Evolutionary conservation across 1,284 basidiomycete genomes (phyloP).

Genomic region (Ustilago bromivora): DNA sequence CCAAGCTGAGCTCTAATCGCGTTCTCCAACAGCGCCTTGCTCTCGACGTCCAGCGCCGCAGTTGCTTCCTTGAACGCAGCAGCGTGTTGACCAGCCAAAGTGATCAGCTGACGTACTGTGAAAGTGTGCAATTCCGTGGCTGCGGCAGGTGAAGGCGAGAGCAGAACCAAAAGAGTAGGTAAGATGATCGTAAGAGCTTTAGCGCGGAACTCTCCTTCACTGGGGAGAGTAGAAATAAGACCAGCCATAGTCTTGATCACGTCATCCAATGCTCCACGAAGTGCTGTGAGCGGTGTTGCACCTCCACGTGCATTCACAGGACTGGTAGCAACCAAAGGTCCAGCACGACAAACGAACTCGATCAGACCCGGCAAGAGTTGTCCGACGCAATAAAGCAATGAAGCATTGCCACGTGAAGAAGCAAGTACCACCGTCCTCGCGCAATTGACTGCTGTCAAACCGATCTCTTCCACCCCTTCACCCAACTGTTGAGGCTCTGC

Average conservation of each 20-base stretch:
- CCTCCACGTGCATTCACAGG: not conserved
- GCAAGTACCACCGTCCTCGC: conserved; percentile 77
- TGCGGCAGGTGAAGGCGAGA: conserved; percentile 70
- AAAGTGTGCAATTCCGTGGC: conserved; percentile 74
- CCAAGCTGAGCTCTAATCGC: conserved; percentile 73
- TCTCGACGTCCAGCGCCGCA: conserved; percentile 76
- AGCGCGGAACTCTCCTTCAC: conserved; percentile 67
- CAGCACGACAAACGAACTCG: conserved; percentile 77
- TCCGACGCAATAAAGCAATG: conserved; percentile 80
- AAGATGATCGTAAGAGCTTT: conserved; percentile 81
- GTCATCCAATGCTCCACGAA: conserved; percentile 77
- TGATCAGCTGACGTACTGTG: conserved; percentile 80
- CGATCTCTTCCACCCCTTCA: conserved; percentile 73
- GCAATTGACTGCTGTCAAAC: conserved; percentile 88
- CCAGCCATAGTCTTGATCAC: conserved; percentile 83
- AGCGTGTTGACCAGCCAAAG: conserved; percentile 81
- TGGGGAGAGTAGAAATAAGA: conserved; percentile 69
- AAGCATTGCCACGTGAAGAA: conserved; percentile 73
- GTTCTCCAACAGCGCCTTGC: conserved; percentile 79
- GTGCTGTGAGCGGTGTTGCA: conserved; percentile 69
- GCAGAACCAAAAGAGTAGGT: conserved; percentile 81
- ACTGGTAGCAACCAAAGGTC: conserved; percentile 22
- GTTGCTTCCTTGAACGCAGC: conserved; percentile 88
- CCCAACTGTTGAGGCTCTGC: conserved; percentile 68
- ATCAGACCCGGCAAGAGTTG: conserved; percentile 84